These are phyloP conservation scores for Santalum album DNA, from an alignment of 164 flowering plant species.

Conservation along the genomic window DNA sequence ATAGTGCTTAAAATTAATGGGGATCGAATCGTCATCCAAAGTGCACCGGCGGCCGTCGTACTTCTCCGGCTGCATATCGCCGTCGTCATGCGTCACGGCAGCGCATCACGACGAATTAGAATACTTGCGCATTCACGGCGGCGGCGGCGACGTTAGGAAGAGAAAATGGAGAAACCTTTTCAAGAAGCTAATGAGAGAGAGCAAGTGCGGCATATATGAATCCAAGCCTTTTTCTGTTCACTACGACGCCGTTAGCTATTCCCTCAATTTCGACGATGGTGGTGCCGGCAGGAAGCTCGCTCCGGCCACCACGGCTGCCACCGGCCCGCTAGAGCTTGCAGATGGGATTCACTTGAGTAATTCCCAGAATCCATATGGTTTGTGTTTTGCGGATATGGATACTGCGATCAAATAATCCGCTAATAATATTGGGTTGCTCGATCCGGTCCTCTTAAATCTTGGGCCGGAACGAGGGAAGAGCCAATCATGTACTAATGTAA, in stretches of 20 bases:
- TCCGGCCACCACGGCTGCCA: constrained; percentile 25
- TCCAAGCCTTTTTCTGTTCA: no score
- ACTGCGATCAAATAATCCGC: no score
- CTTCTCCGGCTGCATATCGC: constrained; percentile 28
- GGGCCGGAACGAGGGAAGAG: no score
- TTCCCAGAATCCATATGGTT: no score
- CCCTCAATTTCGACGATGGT: constrained; percentile 62
- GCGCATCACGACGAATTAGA: constrained; percentile 18
- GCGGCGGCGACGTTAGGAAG: constrained; percentile 6
- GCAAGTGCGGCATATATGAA: constrained; percentile 29
- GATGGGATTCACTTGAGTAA: no score
- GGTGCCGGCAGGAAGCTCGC: constrained; percentile 17
- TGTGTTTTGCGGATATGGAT: no score
- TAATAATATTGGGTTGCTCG: no score
- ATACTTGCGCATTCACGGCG: constrained; percentile 24
- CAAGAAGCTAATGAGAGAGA: constrained; percentile 32
- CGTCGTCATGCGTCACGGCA: constrained; percentile 31
- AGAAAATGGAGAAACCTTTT: constrained; percentile 30
- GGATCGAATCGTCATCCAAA: background rate
- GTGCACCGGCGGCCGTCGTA: constrained; percentile 20
- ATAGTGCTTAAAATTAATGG: no score
- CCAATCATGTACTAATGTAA: no score
- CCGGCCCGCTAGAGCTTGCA: constrained; percentile 15
- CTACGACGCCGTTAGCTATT: constrained; percentile 59
- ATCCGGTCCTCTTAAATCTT: no score